These are phyloP conservation scores for Oropetium thomaeum DNA, from an alignment of 176 grass and related monocot genomes.

Conservation along the genomic window DNA sequence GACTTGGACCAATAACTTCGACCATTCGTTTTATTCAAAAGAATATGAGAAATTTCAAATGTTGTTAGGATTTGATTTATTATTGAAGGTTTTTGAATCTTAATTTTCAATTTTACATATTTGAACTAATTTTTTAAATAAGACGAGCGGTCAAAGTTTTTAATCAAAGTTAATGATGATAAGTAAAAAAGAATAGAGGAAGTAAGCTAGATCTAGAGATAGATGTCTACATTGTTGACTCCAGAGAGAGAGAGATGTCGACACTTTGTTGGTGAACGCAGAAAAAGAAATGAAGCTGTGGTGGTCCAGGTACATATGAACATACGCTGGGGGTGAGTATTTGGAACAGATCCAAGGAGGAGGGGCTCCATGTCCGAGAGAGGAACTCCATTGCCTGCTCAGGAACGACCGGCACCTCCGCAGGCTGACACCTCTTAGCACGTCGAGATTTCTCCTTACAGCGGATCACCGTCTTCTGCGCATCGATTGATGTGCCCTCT, in stretches of 20 bases:
- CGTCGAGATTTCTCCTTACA: conserved; percentile 49
- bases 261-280: conserved; percentile 5
- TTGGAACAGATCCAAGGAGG: conserved; percentile 88
- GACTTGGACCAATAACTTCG: too few species aligned
- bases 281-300: conserved; percentile 13
- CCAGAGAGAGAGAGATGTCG: conserved; percentile 1
- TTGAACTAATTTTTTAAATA: too few species aligned
- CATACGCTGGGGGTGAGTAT: conserved; percentile 86
- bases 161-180: too few species aligned
- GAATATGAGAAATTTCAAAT: too few species aligned
- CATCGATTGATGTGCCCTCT: conserved; percentile 39
- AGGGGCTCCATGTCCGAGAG: conserved; percentile 90
- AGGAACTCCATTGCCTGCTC: conserved; percentile 79
- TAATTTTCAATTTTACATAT: too few species aligned
- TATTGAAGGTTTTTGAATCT: too few species aligned
- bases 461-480: conserved; percentile 19
- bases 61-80: too few species aligned
- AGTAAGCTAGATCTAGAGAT: background rate
- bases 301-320: conserved; percentile 36
- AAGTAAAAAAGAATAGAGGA: too few species aligned
- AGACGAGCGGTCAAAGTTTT: too few species aligned
- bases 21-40: too few species aligned
- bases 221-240: conserved; percentile 12
- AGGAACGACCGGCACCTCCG: conserved; percentile 57
- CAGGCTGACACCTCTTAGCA: conserved; percentile 31